phyloP scores from a whole-genome alignment of 768 basidiomycete species.

The Rhizopogon roseolus region DNA sequence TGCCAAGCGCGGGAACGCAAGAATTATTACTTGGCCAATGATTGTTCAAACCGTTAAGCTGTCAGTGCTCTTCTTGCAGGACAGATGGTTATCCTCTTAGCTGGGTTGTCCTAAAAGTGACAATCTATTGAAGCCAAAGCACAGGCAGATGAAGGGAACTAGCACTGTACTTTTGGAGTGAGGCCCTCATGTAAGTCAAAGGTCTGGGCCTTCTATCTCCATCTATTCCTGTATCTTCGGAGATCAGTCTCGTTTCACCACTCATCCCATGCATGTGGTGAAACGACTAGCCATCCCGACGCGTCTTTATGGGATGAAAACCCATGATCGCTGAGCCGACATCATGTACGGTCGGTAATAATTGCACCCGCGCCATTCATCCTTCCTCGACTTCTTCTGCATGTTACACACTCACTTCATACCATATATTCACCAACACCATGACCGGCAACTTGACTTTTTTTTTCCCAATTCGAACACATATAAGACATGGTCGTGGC shows the following conservation, averaged over 20 bases:
- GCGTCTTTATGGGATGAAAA: slow-evolving; percentile 11
- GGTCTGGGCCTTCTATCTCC: slow-evolving; percentile 26
- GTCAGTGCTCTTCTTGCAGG: too few relatives aligned
- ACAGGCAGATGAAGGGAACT: too few relatives aligned
- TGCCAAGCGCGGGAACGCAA: too few relatives aligned
- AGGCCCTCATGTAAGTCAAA: background rate
- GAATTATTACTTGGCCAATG: too few relatives aligned
- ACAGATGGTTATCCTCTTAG: too few relatives aligned
- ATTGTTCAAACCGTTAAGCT: too few relatives aligned
- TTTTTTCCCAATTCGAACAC: background rate
- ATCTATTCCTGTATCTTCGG: slow-evolving; percentile 21
- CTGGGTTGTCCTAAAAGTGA: too few relatives aligned
- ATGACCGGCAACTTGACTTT: background rate
- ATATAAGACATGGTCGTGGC: too few relatives aligned
- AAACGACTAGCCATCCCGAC: slow-evolving; percentile 23
- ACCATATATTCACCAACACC: slow-evolving; percentile 14
- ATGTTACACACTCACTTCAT: slow-evolving; percentile 25
- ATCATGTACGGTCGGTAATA: slow-evolving; percentile 69
- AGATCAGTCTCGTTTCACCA: slow-evolving; percentile 15
- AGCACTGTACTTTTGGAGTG: slow-evolving; percentile 71
- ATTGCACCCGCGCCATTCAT: slow-evolving; percentile 46
- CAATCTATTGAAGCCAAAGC: too few relatives aligned
- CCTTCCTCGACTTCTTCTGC: slow-evolving; percentile 12
- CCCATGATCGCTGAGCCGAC: slow-evolving; percentile 44
- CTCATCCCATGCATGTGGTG: slow-evolving; percentile 11